A percentile compares a stretch with the other conserved stretches of the same genome.
These are phyloP conservation scores for Aspergillus japonicus DNA, from an alignment of 2,329 filamentous ascomycete genomes.

Conservation along the genomic window DNA sequence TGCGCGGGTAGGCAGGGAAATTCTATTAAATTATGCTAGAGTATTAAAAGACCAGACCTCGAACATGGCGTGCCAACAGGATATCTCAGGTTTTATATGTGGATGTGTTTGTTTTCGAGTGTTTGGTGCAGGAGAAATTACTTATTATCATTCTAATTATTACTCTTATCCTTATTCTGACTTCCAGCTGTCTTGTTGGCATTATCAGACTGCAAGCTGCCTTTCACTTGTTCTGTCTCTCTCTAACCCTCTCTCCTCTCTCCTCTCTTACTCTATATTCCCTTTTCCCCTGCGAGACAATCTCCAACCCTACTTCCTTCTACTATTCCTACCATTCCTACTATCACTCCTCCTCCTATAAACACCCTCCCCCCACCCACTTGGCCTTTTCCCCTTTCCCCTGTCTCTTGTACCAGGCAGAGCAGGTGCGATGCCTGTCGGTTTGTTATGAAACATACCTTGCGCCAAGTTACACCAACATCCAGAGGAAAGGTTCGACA, in stretches of 20 bases:
- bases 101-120: neutral
- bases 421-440: neutral
- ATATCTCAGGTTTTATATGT: neutral
- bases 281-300: neutral
- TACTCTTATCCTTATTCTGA: no score
- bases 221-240: neutral
- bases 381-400: neutral
- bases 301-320: neutral
- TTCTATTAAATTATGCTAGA: neutral
- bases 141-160: neutral
- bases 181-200: neutral
- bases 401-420: neutral
- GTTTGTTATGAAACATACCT: neutral
- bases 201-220: neutral
- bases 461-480: conserved; percentile 1
- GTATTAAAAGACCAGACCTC: neutral
- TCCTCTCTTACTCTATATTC: neutral
- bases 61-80: neutral
- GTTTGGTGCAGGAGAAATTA: neutral
- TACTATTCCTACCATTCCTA: neutral
- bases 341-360: neutral
- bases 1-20: neutral
- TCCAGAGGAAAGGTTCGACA: neutral
- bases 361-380: neutral
- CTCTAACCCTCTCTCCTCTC: no score